These are phyloP conservation scores for Fusarium clavum DNA, from an alignment of 2,329 filamentous ascomycete genomes.

Conservation along the genomic window DNA sequence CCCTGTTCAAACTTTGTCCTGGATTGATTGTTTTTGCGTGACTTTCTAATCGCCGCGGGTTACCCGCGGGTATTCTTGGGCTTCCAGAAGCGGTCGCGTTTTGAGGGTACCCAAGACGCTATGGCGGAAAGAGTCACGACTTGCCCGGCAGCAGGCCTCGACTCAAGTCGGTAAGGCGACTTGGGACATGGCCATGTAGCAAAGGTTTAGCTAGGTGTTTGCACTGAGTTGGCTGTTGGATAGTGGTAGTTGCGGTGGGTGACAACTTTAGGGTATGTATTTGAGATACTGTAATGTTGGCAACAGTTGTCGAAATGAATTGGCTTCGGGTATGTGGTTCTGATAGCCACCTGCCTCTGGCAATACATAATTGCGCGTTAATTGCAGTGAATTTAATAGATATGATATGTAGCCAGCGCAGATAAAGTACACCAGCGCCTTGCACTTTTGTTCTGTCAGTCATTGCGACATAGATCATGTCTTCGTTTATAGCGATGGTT, in stretches of 20 bases:
- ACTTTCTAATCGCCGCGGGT: constrained; percentile 64
- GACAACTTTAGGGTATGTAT: constrained; percentile 76
- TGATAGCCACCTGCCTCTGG: neutral
- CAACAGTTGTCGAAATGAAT: neutral
- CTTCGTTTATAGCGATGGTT: neutral
- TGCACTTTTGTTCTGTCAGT: neutral
- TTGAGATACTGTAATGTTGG: neutral
- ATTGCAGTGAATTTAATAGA: neutral
- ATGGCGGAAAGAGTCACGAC: constrained; percentile 79
- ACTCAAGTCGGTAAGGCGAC: constrained; percentile 78
- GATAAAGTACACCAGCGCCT: neutral
- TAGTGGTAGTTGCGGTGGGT: constrained; percentile 50
- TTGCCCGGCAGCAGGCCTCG: constrained; percentile 35
- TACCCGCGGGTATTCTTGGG: constrained; percentile 77
- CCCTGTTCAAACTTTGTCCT: constrained; percentile 65
- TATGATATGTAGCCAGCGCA: neutral
- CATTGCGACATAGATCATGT: neutral
- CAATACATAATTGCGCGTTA: neutral
- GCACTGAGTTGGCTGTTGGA: constrained; percentile 80
- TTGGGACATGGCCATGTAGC: constrained; percentile 88
- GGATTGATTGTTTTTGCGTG: constrained; percentile 55
- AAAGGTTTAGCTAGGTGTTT: constrained; percentile 74
- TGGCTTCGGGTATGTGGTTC: neutral
- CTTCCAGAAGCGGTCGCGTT: constrained; percentile 77
- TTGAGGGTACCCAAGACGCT: constrained; percentile 67